phyloP scores from a whole-genome alignment of 441 rosid species.

The Eruca vesicaria region DNA sequence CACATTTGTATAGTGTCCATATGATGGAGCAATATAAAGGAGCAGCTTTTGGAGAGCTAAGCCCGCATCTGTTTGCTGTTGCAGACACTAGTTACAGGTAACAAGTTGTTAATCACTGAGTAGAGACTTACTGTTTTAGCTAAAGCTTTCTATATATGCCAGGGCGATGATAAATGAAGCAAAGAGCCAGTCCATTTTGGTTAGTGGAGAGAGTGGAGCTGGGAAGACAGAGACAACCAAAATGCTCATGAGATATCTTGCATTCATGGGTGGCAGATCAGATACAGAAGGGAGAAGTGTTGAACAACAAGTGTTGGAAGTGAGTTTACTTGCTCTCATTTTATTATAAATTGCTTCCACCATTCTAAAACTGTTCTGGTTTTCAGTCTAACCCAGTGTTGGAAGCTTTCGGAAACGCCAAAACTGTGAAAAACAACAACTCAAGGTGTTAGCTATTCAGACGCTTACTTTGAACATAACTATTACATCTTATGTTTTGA shows the following conservation, averaged over 20 bases:
- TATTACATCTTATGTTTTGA: neutral
- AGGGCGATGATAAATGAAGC: constrained; percentile 70
- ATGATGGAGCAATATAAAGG: constrained; percentile 78
- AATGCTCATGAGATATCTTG: constrained; percentile 84
- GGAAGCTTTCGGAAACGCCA: constrained; percentile 86
- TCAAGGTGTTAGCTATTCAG: constrained; percentile 47
- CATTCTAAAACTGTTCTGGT: constrained; percentile 2
- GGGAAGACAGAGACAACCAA: constrained; percentile 82
- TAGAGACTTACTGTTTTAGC: neutral
- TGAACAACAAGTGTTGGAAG: constrained; percentile 81
- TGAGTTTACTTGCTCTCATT: constrained; percentile 29
- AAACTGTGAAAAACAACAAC: constrained; percentile 75
- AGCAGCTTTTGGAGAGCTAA: constrained; percentile 71
- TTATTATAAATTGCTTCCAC: constrained; percentile 6
- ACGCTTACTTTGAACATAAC: constrained; percentile 4
- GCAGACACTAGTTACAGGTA: constrained; percentile 71
- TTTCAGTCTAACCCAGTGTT: constrained; percentile 72
- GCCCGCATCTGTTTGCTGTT: constrained; percentile 66
- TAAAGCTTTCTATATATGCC: constrained; percentile 4
- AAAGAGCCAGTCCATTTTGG: constrained; percentile 66
- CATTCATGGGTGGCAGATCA: constrained; percentile 73
- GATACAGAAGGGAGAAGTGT: constrained; percentile 69
- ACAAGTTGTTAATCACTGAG: neutral
- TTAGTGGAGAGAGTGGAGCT: constrained; percentile 83
- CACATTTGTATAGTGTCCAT: constrained; percentile 62